Conservation (phyloP, 2,329 filamentous ascomycete genomes). For the Lasiodiplodia gonubiensis region DNA sequence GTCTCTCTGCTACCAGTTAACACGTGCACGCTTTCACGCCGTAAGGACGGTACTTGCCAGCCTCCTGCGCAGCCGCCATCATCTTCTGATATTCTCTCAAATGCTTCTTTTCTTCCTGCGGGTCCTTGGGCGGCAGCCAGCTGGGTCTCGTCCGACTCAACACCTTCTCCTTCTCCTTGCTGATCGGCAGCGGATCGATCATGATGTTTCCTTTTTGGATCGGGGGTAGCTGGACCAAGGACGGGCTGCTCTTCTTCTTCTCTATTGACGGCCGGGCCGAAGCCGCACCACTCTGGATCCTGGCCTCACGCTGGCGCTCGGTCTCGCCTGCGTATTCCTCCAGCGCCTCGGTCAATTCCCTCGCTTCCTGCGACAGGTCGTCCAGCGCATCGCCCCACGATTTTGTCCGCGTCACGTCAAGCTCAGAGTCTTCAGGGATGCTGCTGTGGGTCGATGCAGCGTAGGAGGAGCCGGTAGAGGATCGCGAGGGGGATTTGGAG, state of each 20-base stretch:
- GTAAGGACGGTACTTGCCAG: constrained; percentile 49
- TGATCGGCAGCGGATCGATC: constrained; percentile 82
- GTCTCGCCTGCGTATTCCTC: constrained; percentile 76
- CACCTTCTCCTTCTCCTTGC: constrained; percentile 85
- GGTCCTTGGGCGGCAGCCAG: constrained; percentile 86
- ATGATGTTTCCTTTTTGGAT: constrained; percentile 77
- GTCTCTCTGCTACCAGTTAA: constrained; percentile 51
- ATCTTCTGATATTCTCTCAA: constrained; percentile 84
- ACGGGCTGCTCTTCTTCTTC: constrained; percentile 61
- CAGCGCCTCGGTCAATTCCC: constrained; percentile 77
- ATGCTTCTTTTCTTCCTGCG: constrained; percentile 88
- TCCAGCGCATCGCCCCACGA: constrained; percentile 76
- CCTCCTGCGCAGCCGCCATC: constrained; percentile 69
- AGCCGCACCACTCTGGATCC: constrained; percentile 53
- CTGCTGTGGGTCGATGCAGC: constrained; percentile 23
- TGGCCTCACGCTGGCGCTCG: constrained; percentile 57
- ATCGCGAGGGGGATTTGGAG: constrained; percentile 29
- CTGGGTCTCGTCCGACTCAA: constrained; percentile 77
- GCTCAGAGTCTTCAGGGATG: constrained; percentile 26
- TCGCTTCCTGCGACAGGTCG: constrained; percentile 74
- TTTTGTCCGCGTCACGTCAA: constrained; percentile 58
- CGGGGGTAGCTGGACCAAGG: constrained; percentile 62
- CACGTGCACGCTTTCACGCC: not conserved
- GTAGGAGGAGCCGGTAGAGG: constrained; percentile 22
- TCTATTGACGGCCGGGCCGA: constrained; percentile 43